Conservation (phyloP, 2,329 filamentous ascomycete species). For the Xylariomycetidae sp. region DNA sequence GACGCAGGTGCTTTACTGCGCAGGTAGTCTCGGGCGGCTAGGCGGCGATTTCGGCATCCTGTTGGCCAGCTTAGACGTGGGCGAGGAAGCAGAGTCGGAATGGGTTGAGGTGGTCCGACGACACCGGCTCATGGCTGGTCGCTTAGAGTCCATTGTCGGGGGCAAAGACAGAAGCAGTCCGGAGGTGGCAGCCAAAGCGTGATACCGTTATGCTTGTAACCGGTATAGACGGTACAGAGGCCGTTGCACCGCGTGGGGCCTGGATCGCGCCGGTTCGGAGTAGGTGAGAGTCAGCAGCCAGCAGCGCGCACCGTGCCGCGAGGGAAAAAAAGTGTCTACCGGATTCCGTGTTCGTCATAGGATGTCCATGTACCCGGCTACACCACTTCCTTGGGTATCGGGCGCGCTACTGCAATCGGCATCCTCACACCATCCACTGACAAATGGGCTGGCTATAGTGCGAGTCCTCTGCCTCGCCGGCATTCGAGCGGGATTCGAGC, state of each 20-base stretch:
- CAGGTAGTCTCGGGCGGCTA: conserved; percentile 79
- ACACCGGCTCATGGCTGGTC: conserved; percentile 76
- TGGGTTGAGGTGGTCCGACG: conserved; percentile 89
- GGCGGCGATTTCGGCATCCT: conserved; percentile 92
- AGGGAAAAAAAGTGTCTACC: no score
- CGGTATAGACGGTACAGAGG: no score
- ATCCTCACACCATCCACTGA: not conserved
- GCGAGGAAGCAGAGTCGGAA: conserved; percentile 49
- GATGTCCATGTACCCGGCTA: no score
- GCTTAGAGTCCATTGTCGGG: conserved; percentile 63
- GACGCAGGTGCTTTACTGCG: conserved; percentile 90
- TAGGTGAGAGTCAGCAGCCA: no score
- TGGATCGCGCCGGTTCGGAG: no score
- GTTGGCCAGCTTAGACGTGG: conserved; percentile 55
- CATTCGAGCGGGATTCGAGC: conserved; percentile 6
- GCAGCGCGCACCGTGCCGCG: no score
- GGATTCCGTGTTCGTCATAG: no score
- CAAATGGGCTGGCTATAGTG: conserved; percentile 14
- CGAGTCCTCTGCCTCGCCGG: conserved; percentile 11
- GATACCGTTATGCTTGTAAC: conserved; percentile 4
- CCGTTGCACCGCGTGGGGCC: no score
- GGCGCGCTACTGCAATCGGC: not conserved
- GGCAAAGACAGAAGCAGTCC: conserved; percentile 34
- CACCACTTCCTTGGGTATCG: no score
- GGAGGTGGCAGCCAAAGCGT: conserved; percentile 8